Evolutionary conservation across 1,284 basidiomycete genomes (phyloP), one percentile per base, ranked within the genome.

Genomic region (Chalciporus sp.): DNA sequence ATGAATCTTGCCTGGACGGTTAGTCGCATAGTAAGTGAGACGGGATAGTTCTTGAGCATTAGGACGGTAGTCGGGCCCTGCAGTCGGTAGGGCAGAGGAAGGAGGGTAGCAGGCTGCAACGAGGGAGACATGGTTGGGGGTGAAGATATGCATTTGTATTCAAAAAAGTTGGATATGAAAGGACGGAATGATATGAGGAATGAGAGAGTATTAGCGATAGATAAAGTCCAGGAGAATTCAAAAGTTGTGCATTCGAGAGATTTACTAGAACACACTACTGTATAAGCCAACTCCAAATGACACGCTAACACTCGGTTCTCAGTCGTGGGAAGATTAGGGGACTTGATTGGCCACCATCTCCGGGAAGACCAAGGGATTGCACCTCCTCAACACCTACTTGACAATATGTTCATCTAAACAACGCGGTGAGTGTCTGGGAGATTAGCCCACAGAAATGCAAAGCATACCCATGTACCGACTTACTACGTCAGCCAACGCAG

Each of bases 71-170:
- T 92, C 89, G 33, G 92, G 88, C 26, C 82, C 89, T 9, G 90
- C 81, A 28, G 87, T 84, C 45, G 87, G 74, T 42, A 96, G 81
- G 9, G 88, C 82, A 61, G 94, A 91, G 52, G 86, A 77, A 2
- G 90, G 82, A 7, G 96, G 96, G 72, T 97, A 98, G 74, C 95
- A 98, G 52, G 92, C 88, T 55, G 86, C 83, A 67, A 98, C 84
- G 57, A 97, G 88, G 61, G 86, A 85, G 66, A 92, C 83, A 76
- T 95, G 94, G 74, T 92, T 87, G 57, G 92, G 85, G 57, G 88
- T 87, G 72, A 93, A 90, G 61, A 89, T 64, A 69, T 82, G 80
- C 68, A 70, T 69, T 8, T 28, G 33, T 37, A 28, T 23, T 43
- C 26, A 39, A n/a, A 44, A 28, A 26, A 47, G 19, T 6, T 23